A percentile compares a stretch with the other conserved stretches of the same genome.
Conservation (phyloP, 2,329 filamentous ascomycete genomes). For the Arthroderma uncinatum region DNA sequence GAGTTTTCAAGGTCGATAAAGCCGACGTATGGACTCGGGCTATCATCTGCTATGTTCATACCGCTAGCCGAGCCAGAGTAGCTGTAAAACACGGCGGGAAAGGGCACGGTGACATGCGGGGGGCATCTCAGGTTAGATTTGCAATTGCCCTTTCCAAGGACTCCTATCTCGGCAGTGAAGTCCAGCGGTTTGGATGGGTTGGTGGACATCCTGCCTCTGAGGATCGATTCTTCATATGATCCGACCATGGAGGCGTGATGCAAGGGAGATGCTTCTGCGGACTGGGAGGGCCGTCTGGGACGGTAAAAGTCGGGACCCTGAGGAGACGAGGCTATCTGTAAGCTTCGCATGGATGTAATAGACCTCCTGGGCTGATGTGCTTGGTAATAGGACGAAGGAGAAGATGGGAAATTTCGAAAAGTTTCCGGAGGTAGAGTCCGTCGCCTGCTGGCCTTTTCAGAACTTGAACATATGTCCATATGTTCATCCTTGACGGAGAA, state of each 20-base stretch:
- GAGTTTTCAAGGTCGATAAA: constrained; percentile 82
- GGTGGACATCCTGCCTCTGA: constrained; percentile 92
- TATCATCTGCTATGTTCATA: constrained; percentile 59
- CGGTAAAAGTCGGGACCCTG: constrained; percentile 19
- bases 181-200: constrained; percentile 84
- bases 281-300: constrained; percentile 54
- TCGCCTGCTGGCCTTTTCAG: constrained; percentile 47
- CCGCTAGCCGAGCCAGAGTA: constrained; percentile 60
- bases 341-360: constrained; percentile 49
- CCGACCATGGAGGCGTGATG: constrained; percentile 94
- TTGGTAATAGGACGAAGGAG: constrained; percentile 52
- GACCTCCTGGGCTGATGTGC: constrained; percentile 70
- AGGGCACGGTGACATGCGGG: constrained; percentile 77
- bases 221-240: constrained; percentile 93
- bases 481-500: constrained; percentile 45
- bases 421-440: constrained; percentile 60
- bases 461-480: constrained; percentile 39
- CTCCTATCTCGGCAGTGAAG: constrained; percentile 90
- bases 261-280: constrained; percentile 62
- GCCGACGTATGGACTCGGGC: constrained; percentile 91
- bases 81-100: constrained; percentile 93
- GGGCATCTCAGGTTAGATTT: constrained; percentile 77
- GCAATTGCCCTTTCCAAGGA: constrained; percentile 79
- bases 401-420: constrained; percentile 41
- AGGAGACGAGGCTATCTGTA: constrained; percentile 38